Percentiles rank a stretch among this genome's conserved stretches.
Conservation (phyloP, 2,329 filamentous ascomycete genomes). For the Alternaria ventricosa region DNA sequence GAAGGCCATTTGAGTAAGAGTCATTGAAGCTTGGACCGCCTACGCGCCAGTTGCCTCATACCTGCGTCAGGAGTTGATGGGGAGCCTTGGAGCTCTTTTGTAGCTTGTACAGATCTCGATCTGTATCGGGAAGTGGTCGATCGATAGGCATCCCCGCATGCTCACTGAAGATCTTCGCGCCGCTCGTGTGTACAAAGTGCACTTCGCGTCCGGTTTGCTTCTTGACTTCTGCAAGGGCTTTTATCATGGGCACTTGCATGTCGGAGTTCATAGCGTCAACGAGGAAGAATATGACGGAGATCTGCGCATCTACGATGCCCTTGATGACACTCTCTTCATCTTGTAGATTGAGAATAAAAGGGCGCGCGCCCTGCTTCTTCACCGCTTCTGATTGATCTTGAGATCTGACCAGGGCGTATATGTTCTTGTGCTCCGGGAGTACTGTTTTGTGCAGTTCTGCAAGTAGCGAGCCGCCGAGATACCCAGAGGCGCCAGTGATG, state of each 20-base stretch:
- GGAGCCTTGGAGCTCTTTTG: constrained; percentile 44
- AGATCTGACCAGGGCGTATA: constrained; percentile 58
- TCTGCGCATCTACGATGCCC: constrained; percentile 52
- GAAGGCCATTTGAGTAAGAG: neutral
- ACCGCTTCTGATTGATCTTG: constrained; percentile 55
- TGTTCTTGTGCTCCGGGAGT: constrained; percentile 52
- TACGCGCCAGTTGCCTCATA: neutral
- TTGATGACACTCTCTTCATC: constrained; percentile 47
- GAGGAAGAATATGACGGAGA: constrained; percentile 59
- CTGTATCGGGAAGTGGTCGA: constrained; percentile 52
- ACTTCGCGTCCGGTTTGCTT: constrained; percentile 50
- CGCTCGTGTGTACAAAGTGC: constrained; percentile 61
- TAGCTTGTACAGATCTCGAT: constrained; percentile 52
- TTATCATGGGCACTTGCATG: constrained; percentile 52
- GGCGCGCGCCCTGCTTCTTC: constrained; percentile 52
- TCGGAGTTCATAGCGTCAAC: constrained; percentile 50
- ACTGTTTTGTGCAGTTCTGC: constrained; percentile 45
- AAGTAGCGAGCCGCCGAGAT: constrained; percentile 60
- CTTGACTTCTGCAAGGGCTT: constrained; percentile 55
- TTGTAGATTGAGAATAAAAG: constrained; percentile 51
- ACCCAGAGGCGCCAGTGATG: constrained; percentile 61
- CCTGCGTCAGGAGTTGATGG: neutral
- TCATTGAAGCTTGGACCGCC: too few relatives aligned
- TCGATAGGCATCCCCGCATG: constrained; percentile 55
- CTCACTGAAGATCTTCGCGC: constrained; percentile 61